phyloP scores from a whole-genome alignment of 306 rosid genomes.

The Trichosanthes truncata region DNA sequence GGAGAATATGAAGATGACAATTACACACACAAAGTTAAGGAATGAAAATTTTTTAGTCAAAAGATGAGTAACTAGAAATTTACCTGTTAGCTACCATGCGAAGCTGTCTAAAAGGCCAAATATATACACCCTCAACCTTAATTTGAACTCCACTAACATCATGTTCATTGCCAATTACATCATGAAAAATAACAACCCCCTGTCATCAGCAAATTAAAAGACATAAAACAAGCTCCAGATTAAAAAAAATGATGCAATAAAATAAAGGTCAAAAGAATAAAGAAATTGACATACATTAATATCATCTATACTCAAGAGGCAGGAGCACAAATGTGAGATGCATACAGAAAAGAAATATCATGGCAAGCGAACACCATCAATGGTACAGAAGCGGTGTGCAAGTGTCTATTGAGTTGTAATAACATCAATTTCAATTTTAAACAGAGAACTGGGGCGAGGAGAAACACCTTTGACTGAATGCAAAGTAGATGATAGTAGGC shows the following conservation, averaged over 20 bases:
- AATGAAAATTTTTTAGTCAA: not conserved
- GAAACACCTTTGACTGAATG: not conserved
- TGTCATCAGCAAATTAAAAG: conserved; percentile 29
- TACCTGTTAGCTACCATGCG: conserved; percentile 95
- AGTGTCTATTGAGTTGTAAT: not conserved
- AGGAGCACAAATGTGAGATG: not conserved
- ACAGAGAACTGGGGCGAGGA: not conserved
- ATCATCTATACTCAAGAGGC: not conserved
- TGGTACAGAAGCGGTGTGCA: not conserved
- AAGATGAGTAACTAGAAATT: not conserved
- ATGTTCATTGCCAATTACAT: conserved; percentile 69
- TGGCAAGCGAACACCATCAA: not conserved
- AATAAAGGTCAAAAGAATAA: not conserved
- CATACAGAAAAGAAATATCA: not conserved
- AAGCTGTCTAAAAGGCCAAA: conserved; percentile 99
- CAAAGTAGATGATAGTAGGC: not conserved
- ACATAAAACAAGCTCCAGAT: not conserved
- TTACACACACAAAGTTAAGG: not conserved
- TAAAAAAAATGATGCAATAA: not conserved
- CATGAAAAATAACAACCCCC: conserved; percentile 86
- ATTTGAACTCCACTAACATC: conserved; percentile 84
- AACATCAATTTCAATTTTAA: not conserved
- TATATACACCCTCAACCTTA: conserved; percentile 96
- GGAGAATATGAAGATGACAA: not conserved
- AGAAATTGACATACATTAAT: not conserved